Evolutionary conservation across 805 yeast genomes (phyloP).

Genomic region (Candida sphagnicola): DNA sequence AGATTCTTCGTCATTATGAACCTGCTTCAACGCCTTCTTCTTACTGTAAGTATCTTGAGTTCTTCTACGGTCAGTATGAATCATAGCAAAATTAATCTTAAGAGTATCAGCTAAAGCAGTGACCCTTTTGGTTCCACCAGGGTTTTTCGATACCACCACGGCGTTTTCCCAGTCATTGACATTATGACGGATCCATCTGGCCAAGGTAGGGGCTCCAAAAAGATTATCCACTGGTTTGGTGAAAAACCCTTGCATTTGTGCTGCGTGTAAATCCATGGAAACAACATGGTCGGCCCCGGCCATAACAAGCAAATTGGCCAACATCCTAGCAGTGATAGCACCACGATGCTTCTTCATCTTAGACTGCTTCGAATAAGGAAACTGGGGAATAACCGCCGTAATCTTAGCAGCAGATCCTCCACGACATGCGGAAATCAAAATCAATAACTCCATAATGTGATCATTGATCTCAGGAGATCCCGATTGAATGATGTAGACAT

Average conservation of each 20-base stretch:
- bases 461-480: conserved; percentile 88
- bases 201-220: conserved; percentile 94
- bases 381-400: conserved; percentile 95
- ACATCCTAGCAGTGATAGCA: conserved; percentile 97
- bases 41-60: conserved; percentile 58
- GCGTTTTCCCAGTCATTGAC: conserved; percentile 81
- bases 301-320: conserved; percentile 91
- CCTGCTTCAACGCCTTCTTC: conserved; percentile 41
- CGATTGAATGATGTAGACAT: conserved; percentile 86
- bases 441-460: conserved; percentile 92
- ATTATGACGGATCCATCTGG: conserved; percentile 91
- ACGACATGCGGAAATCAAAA: conserved; percentile 90
- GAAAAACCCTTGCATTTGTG: conserved; percentile 99
- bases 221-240: conserved; percentile 95
- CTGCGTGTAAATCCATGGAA: conserved; percentile 93
- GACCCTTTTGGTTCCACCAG: conserved; percentile 98
- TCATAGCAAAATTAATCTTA: conserved; percentile 97
- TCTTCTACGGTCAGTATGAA: conserved; percentile 96
- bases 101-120: conserved; percentile 96
- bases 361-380: conserved; percentile 94
- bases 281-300: conserved; percentile 99
- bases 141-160: conserved; percentile 97
- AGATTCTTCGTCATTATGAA: conserved; percentile 52
- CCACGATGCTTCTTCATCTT: conserved; percentile 99
- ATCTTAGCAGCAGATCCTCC: conserved; percentile 98